These are phyloP conservation scores for Phytophthora tentaculata DNA, from an alignment of 352 stramenopile genomes.

Conservation along the genomic window DNA sequence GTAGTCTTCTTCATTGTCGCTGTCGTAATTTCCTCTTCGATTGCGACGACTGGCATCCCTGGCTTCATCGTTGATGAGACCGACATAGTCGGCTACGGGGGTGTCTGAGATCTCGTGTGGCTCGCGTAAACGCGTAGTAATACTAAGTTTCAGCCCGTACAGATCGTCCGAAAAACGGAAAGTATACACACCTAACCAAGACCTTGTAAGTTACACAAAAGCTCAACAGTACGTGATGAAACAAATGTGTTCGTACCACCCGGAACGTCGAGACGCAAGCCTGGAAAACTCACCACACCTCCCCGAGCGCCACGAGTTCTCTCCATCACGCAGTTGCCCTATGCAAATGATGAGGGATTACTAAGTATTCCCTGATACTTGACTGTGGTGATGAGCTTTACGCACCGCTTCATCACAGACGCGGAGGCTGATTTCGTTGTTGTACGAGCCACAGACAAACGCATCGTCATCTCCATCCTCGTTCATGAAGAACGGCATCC, in stretches of 20 bases:
- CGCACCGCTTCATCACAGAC: conserved; percentile 63
- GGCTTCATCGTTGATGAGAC: conserved; percentile 44
- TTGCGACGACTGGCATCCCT: conserved; percentile 33
- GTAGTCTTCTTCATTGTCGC: conserved; percentile 53
- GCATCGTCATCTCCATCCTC: conserved; percentile 71
- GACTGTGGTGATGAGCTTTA: no score
- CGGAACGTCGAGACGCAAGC: conserved; percentile 69
- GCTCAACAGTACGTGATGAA: not conserved
- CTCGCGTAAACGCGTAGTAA: conserved; percentile 58
- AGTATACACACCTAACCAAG: conserved; percentile 64
- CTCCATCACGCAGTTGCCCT: conserved; percentile 70
- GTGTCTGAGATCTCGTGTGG: conserved; percentile 52
- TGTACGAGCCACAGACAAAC: conserved; percentile 65
- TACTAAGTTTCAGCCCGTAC: conserved; percentile 61
- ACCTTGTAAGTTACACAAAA: conserved; percentile 1
- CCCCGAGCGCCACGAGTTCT: conserved; percentile 51
- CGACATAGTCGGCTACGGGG: conserved; percentile 37
- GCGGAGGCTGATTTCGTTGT: conserved; percentile 65
- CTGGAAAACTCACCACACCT: conserved; percentile 64
- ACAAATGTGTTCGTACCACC: conserved; percentile 41
- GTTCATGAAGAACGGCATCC: conserved; percentile 76
- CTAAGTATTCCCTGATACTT: no score
- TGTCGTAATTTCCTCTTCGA: conserved; percentile 32
- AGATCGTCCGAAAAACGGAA: conserved; percentile 74
- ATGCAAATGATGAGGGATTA: no score